Evolutionary conservation across 176 grass and related monocot species (phyloP).

Genomic region (Aegilops umbellulata): DNA sequence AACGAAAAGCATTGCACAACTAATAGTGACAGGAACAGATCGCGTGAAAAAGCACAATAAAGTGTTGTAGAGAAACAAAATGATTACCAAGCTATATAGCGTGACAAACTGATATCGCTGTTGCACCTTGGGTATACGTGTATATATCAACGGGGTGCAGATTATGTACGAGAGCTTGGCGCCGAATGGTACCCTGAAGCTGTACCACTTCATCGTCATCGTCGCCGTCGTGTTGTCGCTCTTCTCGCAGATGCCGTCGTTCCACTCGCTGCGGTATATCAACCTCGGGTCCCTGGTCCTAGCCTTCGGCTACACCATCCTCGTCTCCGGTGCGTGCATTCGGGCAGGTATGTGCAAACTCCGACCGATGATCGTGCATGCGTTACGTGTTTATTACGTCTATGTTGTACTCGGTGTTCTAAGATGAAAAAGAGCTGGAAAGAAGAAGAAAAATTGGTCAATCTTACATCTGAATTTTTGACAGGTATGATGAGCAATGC

Average conservation of each 20-base stretch:
- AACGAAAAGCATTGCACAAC: too few species aligned
- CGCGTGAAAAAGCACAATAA: too few species aligned
- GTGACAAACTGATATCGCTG: too few species aligned
- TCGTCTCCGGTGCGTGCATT: slow-evolving; percentile 61
- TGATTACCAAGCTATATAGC: too few species aligned
- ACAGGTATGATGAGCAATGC: slow-evolving; percentile 43
- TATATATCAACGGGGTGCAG: neutral
- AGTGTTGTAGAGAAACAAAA: neutral
- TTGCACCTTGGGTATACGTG: neutral
- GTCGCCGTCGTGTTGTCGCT: slow-evolving; percentile 61
- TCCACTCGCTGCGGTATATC: slow-evolving; percentile 86
- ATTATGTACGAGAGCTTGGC: slow-evolving; percentile 75
- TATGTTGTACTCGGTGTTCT: neutral
- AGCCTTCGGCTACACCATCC: slow-evolving; percentile 62
- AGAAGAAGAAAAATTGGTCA: too few species aligned
- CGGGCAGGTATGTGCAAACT: slow-evolving; percentile 41
- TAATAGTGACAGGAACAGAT: too few species aligned
- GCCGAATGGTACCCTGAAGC: slow-evolving; percentile 54
- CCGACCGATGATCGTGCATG: neutral
- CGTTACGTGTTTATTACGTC: neutral
- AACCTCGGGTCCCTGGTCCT: slow-evolving; percentile 76
- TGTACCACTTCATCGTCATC: slow-evolving; percentile 88
- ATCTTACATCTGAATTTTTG: neutral
- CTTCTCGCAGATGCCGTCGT: slow-evolving; percentile 86
- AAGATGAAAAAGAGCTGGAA: neutral